Percentiles rank a stretch among this genome's conserved stretches.
Evolutionary conservation across 2,329 filamentous ascomycete species (phyloP).

Genomic region (Metarhizium guizhouense): DNA sequence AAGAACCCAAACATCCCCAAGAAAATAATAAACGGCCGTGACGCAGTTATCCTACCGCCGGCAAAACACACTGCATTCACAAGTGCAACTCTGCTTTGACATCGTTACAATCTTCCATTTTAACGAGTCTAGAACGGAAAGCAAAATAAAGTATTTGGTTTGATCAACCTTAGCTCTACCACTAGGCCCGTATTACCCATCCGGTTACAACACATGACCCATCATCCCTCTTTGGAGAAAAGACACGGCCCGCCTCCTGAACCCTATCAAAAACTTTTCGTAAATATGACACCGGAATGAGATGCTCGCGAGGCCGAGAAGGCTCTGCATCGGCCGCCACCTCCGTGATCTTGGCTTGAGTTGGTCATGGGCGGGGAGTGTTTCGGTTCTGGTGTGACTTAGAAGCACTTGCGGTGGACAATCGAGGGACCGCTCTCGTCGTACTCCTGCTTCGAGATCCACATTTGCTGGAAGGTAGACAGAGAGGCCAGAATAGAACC

Average conservation of each 20-base stretch:
- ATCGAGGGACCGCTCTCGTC: conserved; percentile 99
- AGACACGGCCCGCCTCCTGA: conserved; percentile 40
- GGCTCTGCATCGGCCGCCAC: conserved; percentile 34
- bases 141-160: conserved; percentile 42
- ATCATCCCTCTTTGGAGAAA: conserved; percentile 37
- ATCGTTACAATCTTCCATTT: conserved; percentile 19
- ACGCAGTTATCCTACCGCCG: conserved; percentile 1
- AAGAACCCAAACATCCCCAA: neutral
- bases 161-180: conserved; percentile 47
- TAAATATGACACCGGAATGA: conserved; percentile 45
- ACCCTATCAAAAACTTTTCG: conserved; percentile 49
- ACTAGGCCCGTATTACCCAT: conserved; percentile 38
- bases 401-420: conserved; percentile 99
- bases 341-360: conserved; percentile 34
- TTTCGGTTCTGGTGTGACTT: conserved; percentile 39
- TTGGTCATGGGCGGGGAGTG: conserved; percentile 23
- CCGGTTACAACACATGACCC: conserved; percentile 42
- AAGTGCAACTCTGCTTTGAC: neutral
- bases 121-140: conserved; percentile 26
- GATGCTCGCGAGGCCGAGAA: conserved; percentile 37
- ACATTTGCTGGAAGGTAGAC: conserved; percentile 99
- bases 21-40: neutral
- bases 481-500: conserved; percentile 99
- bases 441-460: conserved; percentile 99
- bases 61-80: conserved; percentile 8